Conservation (phyloP, 257 asterid species). For the Petunia secreta region DNA sequence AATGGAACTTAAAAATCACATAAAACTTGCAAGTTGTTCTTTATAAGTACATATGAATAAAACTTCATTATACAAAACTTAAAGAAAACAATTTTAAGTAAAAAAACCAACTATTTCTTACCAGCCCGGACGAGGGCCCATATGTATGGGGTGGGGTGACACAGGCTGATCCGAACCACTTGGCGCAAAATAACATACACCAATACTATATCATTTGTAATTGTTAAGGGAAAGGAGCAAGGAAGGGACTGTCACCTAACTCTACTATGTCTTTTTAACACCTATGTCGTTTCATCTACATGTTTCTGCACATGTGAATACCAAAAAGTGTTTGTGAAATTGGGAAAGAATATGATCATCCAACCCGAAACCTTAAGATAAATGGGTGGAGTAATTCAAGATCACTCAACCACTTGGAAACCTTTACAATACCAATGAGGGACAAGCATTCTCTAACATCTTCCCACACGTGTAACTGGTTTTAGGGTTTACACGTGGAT, state of each 20-base stretch:
- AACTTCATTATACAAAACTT: not conserved
- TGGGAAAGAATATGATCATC: too few species aligned
- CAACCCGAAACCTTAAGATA: too few species aligned
- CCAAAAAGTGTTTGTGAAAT: not conserved
- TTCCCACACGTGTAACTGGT: too few species aligned
- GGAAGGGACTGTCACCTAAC: not conserved
- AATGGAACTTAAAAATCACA: not conserved
- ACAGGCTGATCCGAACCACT: not conserved
- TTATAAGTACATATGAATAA: not conserved
- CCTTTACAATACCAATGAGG: too few species aligned
- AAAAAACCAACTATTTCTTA: not conserved
- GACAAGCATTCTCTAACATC: too few species aligned
- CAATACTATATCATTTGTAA: not conserved
- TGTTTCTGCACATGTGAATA: not conserved
- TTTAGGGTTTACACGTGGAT: too few species aligned
- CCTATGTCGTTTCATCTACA: not conserved
- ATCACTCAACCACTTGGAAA: too few species aligned
- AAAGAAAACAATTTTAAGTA: not conserved
- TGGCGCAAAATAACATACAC: not conserved
- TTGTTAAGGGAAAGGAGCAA: constrained; percentile 5
- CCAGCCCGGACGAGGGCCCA: not conserved
- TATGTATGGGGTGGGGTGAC: not conserved
- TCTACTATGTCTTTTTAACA: not conserved
- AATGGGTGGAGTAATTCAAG: too few species aligned
- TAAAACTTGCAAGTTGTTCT: not conserved